These are phyloP conservation scores for Plasmodium ovale DNA, from an alignment of 169 alveolate species.

Conservation along the genomic window DNA sequence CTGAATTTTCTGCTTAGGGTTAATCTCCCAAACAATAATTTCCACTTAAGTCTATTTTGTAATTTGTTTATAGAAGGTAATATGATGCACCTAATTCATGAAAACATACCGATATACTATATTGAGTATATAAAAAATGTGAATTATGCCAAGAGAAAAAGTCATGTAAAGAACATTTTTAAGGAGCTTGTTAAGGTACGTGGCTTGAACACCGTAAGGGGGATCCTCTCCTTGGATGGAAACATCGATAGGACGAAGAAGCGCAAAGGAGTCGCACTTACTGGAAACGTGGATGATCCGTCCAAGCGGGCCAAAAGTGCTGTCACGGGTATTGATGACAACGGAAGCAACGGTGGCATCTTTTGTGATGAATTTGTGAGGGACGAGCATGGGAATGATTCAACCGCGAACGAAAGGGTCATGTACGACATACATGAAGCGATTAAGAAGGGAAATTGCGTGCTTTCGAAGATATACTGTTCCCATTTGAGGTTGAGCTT, in stretches of 20 bases:
- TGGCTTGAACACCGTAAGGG: background rate
- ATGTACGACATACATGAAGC: slow-evolving; percentile 36
- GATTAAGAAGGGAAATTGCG: slow-evolving; percentile 23
- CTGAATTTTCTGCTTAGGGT: slow-evolving; percentile 26
- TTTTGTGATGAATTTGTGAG: background rate
- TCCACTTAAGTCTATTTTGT: slow-evolving; percentile 44
- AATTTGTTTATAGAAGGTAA: slow-evolving; percentile 31
- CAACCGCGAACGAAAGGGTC: slow-evolving; percentile 4
- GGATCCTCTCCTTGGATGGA: background rate
- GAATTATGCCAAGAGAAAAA: background rate
- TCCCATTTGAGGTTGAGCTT: slow-evolving; percentile 64
- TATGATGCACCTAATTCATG: slow-evolving; percentile 26
- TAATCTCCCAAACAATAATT: slow-evolving; percentile 1
- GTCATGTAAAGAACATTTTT: background rate
- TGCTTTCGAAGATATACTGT: slow-evolving; percentile 60
- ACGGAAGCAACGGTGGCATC: background rate
- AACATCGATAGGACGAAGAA: background rate
- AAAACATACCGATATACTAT: slow-evolving; percentile 49
- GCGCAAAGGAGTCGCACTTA: background rate
- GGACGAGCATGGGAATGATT: background rate
- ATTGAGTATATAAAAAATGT: slow-evolving; percentile 23
- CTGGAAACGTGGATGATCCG: background rate
- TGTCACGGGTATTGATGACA: background rate
- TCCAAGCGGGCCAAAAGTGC: background rate
- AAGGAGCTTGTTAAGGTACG: background rate